Evolutionary conservation across 108 stramenopile genomes (phyloP), one percentile per base, ranked within the genome.

Genomic region (Skeletonema menzelii): DNA sequence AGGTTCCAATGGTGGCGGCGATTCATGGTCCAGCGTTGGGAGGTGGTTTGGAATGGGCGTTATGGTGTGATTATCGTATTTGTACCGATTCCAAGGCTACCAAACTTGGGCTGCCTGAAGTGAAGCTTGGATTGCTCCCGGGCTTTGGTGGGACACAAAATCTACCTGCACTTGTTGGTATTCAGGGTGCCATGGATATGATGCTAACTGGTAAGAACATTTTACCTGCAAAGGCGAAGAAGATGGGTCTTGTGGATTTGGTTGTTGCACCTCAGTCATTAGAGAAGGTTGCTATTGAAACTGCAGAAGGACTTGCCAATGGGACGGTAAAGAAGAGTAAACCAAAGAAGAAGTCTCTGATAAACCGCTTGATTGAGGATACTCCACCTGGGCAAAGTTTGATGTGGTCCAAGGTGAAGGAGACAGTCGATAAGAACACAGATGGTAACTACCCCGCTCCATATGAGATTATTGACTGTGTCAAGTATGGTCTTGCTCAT

Each of bases 91-190:
- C 82, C 19, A 59, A 87, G 2, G 98, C 98, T 69, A 98, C 98
- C 38, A 97, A 97, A 67, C 70, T 98, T 44, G 97, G 97, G 13
- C 75, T 99, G 42, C 98, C 99, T 10, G 99, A 99, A 85, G 97
- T 99, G 60, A 97, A 98, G 86, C 83, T 99, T 30, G 99, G 99
- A 28, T 72, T 99, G 22, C 73, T 99, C 59, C 99, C 99, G 1
- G 99, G 99, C 27, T 97, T 98, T 77, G 99, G 97, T 13, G 99
- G 99, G 34, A 98, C 98, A 19, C 98, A 99, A 77, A 97, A 97
- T 58, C 86, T 99, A 15, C 95, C 85, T 17, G 81, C 87, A 27
- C 76, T 97, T 12, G 96, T 98, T 8, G 99, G 99, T 10, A 63
- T 96, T 17, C 95, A 94, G 84, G 82, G 82, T 40, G 96, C 96